Base-by-base conservation (phyloP, 805 yeast genomes). In the Spathaspora boniae region DNA sequence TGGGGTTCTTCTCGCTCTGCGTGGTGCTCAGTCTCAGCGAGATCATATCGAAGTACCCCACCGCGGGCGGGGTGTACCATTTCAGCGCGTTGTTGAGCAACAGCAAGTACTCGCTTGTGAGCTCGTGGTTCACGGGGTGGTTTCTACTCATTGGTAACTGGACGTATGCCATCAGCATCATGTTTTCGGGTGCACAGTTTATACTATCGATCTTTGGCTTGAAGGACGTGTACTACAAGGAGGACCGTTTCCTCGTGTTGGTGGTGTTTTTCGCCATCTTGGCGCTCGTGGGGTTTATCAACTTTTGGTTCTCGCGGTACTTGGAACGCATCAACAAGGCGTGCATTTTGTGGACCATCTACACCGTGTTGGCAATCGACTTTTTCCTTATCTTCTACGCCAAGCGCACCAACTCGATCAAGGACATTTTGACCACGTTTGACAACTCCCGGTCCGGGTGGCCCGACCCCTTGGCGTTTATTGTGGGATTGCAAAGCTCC, bases 111-210 rank as follows among this genome's bases (percentile, higher is more conserved):
- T 71, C 83, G n/a, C 56, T 71, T 25, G 53, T 76, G 4, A 65
- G 80, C 32, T 78, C 87, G 3, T 84, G 91, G 91, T 77, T 74
- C 48, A 81, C 86, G 0, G 93, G 93, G 0, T 84, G 89, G 84
- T 73, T 78, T 42, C 60, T 82, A 34, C 61, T 83, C 14, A 66
- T 84, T 17, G 93, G 93, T 0, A 83, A 82, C 51, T 79, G 87
- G 86, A 73, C 86, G 2, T 82, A 81, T 74, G 76, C 84, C 39
- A 76, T 82, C 4, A 77, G 86, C 40, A 80, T 82, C 34, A 70
- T 85, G 16, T 84, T 80, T 56, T 81, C 86, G 3, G 93, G 91
- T 2, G 74, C 89, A 1, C 88, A 82, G 51, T 77, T 84, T 47
- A 72, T 83, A 11, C 62, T 84, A 5, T 76, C 86, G 2, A 70